These are phyloP conservation scores for Beauveria varroae DNA, from an alignment of 2,329 filamentous ascomycete species.

Conservation along the genomic window DNA sequence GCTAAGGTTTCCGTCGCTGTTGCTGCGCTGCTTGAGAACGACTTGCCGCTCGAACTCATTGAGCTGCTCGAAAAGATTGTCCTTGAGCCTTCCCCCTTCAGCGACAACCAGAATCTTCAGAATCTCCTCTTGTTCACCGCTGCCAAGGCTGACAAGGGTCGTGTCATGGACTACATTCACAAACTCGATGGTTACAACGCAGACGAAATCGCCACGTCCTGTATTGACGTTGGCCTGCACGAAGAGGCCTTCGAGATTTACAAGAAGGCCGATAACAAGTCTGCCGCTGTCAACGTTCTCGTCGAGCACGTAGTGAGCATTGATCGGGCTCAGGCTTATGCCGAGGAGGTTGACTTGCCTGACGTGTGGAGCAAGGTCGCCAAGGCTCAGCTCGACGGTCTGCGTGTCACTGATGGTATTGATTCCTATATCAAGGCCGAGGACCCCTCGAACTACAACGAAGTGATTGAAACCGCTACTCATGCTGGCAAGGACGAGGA, in stretches of 20 bases:
- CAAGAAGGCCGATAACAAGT: constrained; percentile 93
- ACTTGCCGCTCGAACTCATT: constrained; percentile 89
- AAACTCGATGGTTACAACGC: constrained; percentile 82
- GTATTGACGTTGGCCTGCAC: constrained; percentile 87
- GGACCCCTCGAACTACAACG: constrained; percentile 85
- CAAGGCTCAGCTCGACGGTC: constrained; percentile 93
- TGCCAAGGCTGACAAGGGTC: constrained; percentile 89
- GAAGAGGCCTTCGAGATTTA: constrained; percentile 98
- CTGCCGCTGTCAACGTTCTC: constrained; percentile 80
- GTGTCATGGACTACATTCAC: constrained; percentile 95
- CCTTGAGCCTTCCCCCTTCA: constrained; percentile 97
- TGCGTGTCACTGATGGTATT: constrained; percentile 85
- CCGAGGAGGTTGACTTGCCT: constrained; percentile 85
- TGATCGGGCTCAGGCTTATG: constrained; percentile 91
- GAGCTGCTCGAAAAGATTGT: constrained; percentile 99
- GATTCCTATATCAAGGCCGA: constrained; percentile 95
- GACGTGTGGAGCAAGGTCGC: constrained; percentile 98
- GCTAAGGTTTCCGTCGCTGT: constrained; percentile 93
- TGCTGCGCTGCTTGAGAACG: constrained; percentile 82
- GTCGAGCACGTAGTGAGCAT: constrained; percentile 97
- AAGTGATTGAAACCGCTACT: constrained; percentile 93
- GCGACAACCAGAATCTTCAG: constrained; percentile 92
- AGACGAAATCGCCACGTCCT: constrained; percentile 86
- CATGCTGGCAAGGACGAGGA: constrained; percentile 97
- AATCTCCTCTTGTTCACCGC: constrained; percentile 95